Evolutionary conservation across 257 asterid genomes (phyloP), one percentile per base, ranked within the genome.

Genomic region (Cruciata laevipes): DNA sequence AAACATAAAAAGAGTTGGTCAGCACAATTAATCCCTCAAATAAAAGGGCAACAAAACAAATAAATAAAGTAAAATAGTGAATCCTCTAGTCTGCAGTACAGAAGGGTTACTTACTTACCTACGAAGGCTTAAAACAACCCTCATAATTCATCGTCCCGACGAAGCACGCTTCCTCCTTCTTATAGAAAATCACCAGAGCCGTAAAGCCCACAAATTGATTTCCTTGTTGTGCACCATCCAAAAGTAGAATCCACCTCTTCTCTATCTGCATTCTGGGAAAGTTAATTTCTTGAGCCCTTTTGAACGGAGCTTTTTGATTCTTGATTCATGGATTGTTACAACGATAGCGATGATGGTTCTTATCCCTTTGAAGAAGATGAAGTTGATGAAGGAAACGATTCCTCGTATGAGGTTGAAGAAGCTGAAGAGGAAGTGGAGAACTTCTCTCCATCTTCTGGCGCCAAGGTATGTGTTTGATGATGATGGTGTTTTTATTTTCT

Each of bases 341-440:
- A 57, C 52, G 67, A 73, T 61, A 77, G 55, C 58, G 71, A 66
- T 67, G 52, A 81, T 60, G 33, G 37, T 53, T 75, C 38, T 23
- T 65, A 62, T 31, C 61, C 68, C 13, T 77, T 62, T 12, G 68
- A 35, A 18, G 66, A n/a, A 13, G 67, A 18, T 1, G 66, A 17
- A 4, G 38, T 4, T 0, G 38, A 27, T 30, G 65, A 31, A 30
- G 40, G 2, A n/a, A 9, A 25, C 21, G 42, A 61, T 21, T 61
- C 42, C 16, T 11, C 1, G 25, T 6, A 25, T 14, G 64, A 20
- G 47, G 3, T 24, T 9, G 63, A 74, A n/a, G 82, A 76, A 61
- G 32, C 73, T 5, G 77, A 69, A 8, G 73, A 33, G 11, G 83
- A 78, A 8, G 73, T 27, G 11, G 83, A 78, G 57, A 47, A 8